Percentiles rank a stretch among this genome's conserved stretches.
These are phyloP conservation scores for Hericium rajendrae DNA, from an alignment of 768 basidiomycete species.

Conservation along the genomic window DNA sequence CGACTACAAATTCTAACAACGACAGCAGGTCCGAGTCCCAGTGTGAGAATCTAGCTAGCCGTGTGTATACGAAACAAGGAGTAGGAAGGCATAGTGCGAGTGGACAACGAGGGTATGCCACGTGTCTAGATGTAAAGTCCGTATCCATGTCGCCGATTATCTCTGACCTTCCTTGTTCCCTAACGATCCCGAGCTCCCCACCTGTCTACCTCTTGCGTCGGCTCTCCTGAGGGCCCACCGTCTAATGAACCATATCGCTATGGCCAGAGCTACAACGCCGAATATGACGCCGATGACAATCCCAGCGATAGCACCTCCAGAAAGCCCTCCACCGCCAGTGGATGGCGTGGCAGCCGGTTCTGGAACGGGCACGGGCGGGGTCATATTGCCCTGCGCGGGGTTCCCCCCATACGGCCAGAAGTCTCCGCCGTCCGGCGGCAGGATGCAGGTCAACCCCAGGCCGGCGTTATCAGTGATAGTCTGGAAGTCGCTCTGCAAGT, in stretches of 20 bases:
- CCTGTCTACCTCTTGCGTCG: background rate
- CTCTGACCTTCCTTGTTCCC: too few species aligned
- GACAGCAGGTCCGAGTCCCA: too few species aligned
- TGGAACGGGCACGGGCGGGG: constrained; percentile 14
- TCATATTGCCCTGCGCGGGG: constrained; percentile 24
- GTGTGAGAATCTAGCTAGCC: too few species aligned
- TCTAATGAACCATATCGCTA: constrained; percentile 37
- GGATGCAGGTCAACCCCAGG: constrained; percentile 53
- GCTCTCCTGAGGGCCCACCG: constrained; percentile 29
- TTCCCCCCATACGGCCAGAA: constrained; percentile 65
- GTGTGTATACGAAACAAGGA: too few species aligned
- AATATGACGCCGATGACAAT: constrained; percentile 43
- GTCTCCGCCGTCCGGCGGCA: constrained; percentile 56
- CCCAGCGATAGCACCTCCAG: constrained; percentile 32
- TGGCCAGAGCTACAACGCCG: constrained; percentile 33
- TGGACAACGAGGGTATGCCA: too few species aligned
- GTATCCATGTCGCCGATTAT: too few species aligned
- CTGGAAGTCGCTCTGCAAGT: constrained; percentile 44
- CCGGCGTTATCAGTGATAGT: constrained; percentile 36
- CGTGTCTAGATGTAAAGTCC: too few species aligned
- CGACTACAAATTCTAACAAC: too few species aligned
- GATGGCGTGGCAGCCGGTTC: constrained; percentile 6
- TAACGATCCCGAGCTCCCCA: too few species aligned
- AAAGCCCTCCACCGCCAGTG: constrained; percentile 15
- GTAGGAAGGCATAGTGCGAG: too few species aligned